Base-by-base conservation (phyloP, 2,329 filamentous ascomycete species). In the Podosphaera fusca region DNA sequence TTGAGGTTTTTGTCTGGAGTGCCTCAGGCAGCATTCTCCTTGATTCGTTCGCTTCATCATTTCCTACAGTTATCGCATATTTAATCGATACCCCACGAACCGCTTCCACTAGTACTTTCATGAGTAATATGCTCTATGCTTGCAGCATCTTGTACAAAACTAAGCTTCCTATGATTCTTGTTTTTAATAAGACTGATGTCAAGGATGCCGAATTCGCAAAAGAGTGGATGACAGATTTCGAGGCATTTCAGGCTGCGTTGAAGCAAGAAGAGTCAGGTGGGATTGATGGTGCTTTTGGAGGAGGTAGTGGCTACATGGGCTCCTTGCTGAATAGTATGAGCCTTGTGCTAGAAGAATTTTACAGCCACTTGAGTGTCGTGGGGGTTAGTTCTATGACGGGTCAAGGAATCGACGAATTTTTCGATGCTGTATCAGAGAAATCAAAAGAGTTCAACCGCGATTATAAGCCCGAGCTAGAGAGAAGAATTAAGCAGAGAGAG, bases 181-280 rank as follows among this genome's bases (percentile, higher is more conserved):
- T 98, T 9, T 96, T 98, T 76, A 98, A 98, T 75, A 98, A 98
- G 74, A 95, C 89, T 0, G 92, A 98, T 66, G 87, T 94, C 47
- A 87, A 94, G 69, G 85, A 94, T 65, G 87, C 88, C 0, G 78
- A 79, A 33, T 95, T 95, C 66, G 92, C 89, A 1, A 92, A 90
- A 71, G 88, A 96, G 67, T 98, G 94, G 92, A 98, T 98, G 92
- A 94, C 89, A 4, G 90, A 98, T 69, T 98, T 95, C 66, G 92
- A 98, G 62, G 81, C 85, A 0, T 98, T 98, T 72, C 92, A 96
- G 68, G 80, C 80, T 14, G 90, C 94, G 0, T 74, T 98, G 51
- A 78, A 80, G 54, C 73, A 79, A 33, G 92, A 96, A 66, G 87
- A 95, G 68, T 85, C 88, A 65, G 86, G 85, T 10, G 81, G 84